Evolutionary conservation across 2,329 filamentous ascomycete genomes (phyloP).

Genomic region (Lomentospora prolificans): DNA sequence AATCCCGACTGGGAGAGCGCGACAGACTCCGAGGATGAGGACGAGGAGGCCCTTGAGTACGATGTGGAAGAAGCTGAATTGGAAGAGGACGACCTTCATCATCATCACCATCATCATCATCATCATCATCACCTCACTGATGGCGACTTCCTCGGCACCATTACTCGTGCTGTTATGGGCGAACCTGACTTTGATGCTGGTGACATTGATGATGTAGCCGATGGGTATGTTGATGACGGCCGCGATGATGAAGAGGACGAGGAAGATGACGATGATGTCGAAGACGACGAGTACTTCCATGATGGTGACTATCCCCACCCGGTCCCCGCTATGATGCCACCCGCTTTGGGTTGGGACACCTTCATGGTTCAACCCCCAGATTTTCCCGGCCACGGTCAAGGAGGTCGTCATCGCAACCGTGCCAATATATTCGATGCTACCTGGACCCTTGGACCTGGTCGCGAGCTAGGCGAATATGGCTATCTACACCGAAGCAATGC

Average conservation of each 20-base stretch:
- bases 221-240: conserved; percentile 43
- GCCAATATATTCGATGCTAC: conserved; percentile 20
- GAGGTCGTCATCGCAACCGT: neutral
- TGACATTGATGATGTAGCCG: conserved; percentile 39
- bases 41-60: conserved; percentile 35
- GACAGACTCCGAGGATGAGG: conserved; percentile 42
- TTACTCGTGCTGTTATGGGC: conserved; percentile 46
- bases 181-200: conserved; percentile 43
- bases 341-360: conserved; percentile 47
- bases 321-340: conserved; percentile 33
- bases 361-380: conserved; percentile 10
- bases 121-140: conserved; percentile 16
- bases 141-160: conserved; percentile 36
- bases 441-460: conserved; percentile 27
- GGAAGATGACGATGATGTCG: conserved; percentile 62
- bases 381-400: conserved; percentile 3
- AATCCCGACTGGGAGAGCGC: conserved; percentile 52
- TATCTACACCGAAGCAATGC: conserved; percentile 41
- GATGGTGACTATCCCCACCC: conserved; percentile 47
- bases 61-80: conserved; percentile 21
- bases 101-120: conserved; percentile 8
- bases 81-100: conserved; percentile 36
- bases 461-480: conserved; percentile 41
- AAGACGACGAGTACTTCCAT: conserved; percentile 56
- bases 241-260: conserved; percentile 54